Conservation (phyloP, 306 rosid genomes). For the Cucurbita maxima region DNA sequence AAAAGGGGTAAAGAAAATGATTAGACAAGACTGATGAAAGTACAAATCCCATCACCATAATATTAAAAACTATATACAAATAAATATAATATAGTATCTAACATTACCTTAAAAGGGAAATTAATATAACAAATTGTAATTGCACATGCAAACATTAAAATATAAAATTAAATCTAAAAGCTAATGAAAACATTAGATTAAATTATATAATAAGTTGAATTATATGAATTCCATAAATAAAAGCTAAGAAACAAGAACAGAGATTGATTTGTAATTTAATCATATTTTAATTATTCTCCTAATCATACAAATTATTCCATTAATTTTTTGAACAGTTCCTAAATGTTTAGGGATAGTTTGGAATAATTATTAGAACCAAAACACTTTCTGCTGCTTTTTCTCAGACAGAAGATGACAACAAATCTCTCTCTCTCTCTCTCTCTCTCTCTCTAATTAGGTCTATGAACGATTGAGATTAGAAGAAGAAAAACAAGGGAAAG, state of each 20-base stretch:
- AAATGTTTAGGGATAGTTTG: not conserved
- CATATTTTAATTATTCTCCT: not conserved
- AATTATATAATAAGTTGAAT: too few relatives aligned
- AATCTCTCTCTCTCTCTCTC: not conserved
- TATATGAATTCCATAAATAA: too few relatives aligned
- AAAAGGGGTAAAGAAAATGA: constrained; percentile 13
- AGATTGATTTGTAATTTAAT: not conserved
- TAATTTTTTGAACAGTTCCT: not conserved
- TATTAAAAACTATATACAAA: not conserved
- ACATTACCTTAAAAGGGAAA: constrained; percentile 53
- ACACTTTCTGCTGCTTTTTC: constrained; percentile 11
- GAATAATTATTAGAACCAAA: not conserved
- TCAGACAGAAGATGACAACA: constrained; percentile 1
- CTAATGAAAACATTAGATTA: not conserved
- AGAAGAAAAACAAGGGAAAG: not conserved
- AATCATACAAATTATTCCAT: not conserved
- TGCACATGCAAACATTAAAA: not conserved
- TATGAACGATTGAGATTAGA: not conserved
- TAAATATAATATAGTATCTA: not conserved
- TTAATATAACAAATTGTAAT: not conserved
- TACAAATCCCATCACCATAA: constrained; percentile 12
- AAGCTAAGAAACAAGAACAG: not conserved
- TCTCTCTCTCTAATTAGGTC: not conserved
- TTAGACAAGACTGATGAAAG: constrained; percentile 11
- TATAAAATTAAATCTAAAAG: not conserved